phyloP scores from a whole-genome alignment of 305 asterid species.

The Solanum hybrid region DNA sequence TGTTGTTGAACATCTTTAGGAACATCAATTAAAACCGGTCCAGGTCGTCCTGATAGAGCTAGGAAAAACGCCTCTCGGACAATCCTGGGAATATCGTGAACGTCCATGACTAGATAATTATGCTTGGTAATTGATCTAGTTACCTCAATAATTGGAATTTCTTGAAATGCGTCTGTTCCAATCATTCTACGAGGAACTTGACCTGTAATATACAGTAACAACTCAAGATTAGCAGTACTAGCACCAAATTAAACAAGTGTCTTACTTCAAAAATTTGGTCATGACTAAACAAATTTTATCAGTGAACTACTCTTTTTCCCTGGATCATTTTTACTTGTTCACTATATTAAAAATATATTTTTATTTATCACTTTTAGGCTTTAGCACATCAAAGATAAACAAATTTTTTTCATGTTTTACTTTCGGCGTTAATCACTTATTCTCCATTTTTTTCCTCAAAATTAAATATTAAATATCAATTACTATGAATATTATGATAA shows the following conservation, averaged over 20 bases:
- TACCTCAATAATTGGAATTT: constrained; percentile 41
- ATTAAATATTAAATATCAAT: neutral
- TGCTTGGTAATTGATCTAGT: constrained; percentile 41
- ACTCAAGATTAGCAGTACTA: neutral
- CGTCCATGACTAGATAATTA: constrained; percentile 36
- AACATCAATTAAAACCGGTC: constrained; percentile 39
- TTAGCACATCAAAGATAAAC: neutral
- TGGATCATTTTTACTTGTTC: neutral
- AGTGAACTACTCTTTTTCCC: neutral
- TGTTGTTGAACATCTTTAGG: constrained; percentile 43
- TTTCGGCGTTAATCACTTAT: neutral
- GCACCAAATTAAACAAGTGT: neutral
- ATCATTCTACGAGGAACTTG: constrained; percentile 46
- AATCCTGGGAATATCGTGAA: constrained; percentile 34
- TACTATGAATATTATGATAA: neutral
- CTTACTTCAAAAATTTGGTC: neutral
- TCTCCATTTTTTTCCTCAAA: neutral
- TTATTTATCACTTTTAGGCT: neutral
- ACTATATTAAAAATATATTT: neutral
- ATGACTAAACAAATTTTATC: neutral
- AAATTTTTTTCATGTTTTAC: neutral
- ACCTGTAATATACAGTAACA: constrained; percentile 33
- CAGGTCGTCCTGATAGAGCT: constrained; percentile 36
- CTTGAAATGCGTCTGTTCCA: constrained; percentile 46
- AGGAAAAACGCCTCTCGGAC: constrained; percentile 37